Evolutionary conservation across 371 early-diverging fungal species (phyloP).

Genomic region (Mucor indicus): DNA sequence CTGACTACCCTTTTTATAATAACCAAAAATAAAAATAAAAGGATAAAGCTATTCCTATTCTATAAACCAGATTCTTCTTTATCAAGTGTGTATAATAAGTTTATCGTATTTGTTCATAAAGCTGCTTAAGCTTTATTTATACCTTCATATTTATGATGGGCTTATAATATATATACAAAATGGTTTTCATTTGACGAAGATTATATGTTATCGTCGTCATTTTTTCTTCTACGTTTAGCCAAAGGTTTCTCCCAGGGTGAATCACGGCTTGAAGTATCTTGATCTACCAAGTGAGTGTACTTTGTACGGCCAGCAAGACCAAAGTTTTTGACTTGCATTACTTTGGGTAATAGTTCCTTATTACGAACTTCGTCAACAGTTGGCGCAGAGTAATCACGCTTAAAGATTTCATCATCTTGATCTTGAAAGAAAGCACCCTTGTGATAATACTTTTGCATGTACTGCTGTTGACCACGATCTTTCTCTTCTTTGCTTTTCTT

Average conservation of each 20-base stretch:
- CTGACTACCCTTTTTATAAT: too few relatives aligned
- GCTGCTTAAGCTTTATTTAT: too few relatives aligned
- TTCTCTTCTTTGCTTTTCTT: slow-evolving; percentile 49
- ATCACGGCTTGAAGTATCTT: slow-evolving; percentile 69
- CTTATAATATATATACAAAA: too few relatives aligned
- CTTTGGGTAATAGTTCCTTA: slow-evolving; percentile 70
- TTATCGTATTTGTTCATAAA: too few relatives aligned
- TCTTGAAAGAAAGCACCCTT: slow-evolving; percentile 85
- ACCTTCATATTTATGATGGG: too few relatives aligned
- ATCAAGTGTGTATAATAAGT: too few relatives aligned
- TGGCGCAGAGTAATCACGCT: slow-evolving; percentile 73
- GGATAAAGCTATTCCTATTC: too few relatives aligned
- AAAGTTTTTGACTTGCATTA: slow-evolving; percentile 91
- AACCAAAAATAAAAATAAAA: too few relatives aligned
- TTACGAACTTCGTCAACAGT: slow-evolving; percentile 73
- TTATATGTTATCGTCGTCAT: slow-evolving; percentile 9
- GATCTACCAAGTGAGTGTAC: slow-evolving; percentile 81
- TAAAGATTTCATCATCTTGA: slow-evolving; percentile 56
- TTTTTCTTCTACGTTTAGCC: slow-evolving; percentile 23
- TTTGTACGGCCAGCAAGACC: slow-evolving; percentile 85
- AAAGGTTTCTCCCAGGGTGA: slow-evolving; percentile 36
- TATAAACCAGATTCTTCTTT: too few relatives aligned
- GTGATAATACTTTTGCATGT: slow-evolving; percentile 85
- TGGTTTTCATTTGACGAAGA: too few relatives aligned
- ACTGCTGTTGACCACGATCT: slow-evolving; percentile 51